Evolutionary conservation across 1,284 basidiomycete genomes (phyloP).

Genomic region (Ceratobasidium sp.): DNA sequence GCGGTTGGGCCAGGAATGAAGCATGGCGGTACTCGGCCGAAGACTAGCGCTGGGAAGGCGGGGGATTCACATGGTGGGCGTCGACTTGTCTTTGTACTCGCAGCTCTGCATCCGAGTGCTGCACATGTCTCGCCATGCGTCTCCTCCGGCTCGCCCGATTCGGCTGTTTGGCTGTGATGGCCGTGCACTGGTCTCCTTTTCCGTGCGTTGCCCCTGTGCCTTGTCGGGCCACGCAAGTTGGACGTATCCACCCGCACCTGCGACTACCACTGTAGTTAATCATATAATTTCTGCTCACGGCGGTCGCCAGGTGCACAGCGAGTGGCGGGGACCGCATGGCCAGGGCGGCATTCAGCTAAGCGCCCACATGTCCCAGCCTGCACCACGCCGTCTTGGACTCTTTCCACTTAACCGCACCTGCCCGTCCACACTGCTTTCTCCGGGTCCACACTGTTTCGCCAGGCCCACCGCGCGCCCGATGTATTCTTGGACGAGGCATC

Average conservation of each 20-base stretch:
- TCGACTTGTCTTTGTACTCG: constrained; percentile 14
- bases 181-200: background rate
- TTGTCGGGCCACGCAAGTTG: background rate
- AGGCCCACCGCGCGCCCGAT: too few relatives aligned
- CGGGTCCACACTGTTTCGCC: too few relatives aligned
- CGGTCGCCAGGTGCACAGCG: background rate
- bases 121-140: constrained; percentile 30
- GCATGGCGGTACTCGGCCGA: constrained; percentile 28
- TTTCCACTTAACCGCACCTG: too few relatives aligned
- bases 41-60: background rate
- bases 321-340: constrained; percentile 9
- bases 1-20: constrained; percentile 21
- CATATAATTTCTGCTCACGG: background rate
- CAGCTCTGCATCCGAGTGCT: too few relatives aligned
- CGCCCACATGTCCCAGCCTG: constrained; percentile 3
- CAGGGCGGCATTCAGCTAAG: background rate
- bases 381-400: constrained; percentile 15
- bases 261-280: background rate
- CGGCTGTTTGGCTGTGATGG: constrained; percentile 20
- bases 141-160: constrained; percentile 21
- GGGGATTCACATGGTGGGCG: constrained; percentile 4
- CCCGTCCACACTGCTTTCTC: too few relatives aligned
- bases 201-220: background rate
- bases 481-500: too few relatives aligned
- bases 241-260: background rate